A percentile compares a stretch with the other conserved stretches of the same genome.
Conservation (phyloP, 495 filamentous ascomycete species). For the Neurospora sp. region DNA sequence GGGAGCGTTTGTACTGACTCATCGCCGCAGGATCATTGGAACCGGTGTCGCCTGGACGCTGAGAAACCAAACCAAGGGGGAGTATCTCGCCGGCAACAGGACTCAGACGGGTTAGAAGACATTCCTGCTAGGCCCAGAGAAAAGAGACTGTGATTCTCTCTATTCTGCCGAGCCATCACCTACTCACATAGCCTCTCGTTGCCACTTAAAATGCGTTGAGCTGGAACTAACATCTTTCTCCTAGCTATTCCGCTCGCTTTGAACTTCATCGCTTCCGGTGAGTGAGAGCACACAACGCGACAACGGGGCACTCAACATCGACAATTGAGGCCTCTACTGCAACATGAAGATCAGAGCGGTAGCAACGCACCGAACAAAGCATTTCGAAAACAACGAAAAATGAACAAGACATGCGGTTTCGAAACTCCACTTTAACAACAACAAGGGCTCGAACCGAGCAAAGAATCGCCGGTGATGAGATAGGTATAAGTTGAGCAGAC, state of each 20-base stretch:
- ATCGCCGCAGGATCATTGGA: conserved; percentile 43
- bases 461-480: not conserved
- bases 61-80: conserved; percentile 56
- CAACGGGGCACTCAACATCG: conserved; percentile 1
- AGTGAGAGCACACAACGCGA: conserved; percentile 35
- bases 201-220: not conserved
- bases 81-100: conserved; percentile 60
- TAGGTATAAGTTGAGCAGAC: not conserved
- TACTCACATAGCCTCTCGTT: not conserved
- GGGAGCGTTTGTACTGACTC: not conserved
- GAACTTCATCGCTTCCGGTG: conserved; percentile 78
- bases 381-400: not conserved
- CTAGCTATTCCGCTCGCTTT: conserved; percentile 62
- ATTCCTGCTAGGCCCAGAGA: conserved; percentile 1
- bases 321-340: not conserved
- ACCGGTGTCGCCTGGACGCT: conserved; percentile 57
- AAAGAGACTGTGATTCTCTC: not conserved
- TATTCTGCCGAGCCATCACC: not conserved
- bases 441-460: not conserved
- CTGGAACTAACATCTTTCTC: conserved; percentile 12
- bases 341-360: conserved; percentile 29
- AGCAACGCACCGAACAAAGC: conserved; percentile 16
- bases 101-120: conserved; percentile 62
- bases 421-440: not conserved
- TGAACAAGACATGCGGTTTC: not conserved